Evolutionary conservation across 345 rosid species (phyloP).

Genomic region (Xanthoceras sorbifolium): DNA sequence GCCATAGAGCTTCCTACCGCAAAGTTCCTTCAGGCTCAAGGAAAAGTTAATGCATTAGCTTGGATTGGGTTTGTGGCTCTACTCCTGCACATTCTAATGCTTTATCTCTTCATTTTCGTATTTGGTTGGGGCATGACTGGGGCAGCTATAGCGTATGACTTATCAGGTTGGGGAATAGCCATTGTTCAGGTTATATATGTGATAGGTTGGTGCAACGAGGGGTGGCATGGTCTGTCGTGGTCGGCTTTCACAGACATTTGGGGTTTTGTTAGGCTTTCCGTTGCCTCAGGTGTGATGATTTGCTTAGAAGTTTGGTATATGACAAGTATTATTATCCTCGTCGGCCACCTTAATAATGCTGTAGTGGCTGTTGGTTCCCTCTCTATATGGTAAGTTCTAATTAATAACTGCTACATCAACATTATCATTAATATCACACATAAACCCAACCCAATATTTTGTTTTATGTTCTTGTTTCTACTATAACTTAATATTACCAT

Average conservation of each 20-base stretch:
- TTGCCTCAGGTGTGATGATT: constrained; percentile 81
- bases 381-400: constrained; percentile 65
- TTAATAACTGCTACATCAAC: no score
- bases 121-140: constrained; percentile 56
- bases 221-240: constrained; percentile 67
- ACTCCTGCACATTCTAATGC: constrained; percentile 38
- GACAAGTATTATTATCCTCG: constrained; percentile 72
- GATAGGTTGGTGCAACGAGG: constrained; percentile 60
- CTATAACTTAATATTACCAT: no score
- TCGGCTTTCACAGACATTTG: constrained; percentile 66
- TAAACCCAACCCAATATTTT: no score
- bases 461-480: no score
- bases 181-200: constrained; percentile 55
- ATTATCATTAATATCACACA: no score
- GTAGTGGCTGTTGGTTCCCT: constrained; percentile 73
- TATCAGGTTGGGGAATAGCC: constrained; percentile 49
- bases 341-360: constrained; percentile 68
- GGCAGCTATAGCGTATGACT: constrained; percentile 65
- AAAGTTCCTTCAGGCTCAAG: constrained; percentile 81
- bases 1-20: constrained; percentile 62
- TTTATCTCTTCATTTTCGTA: constrained; percentile 48
- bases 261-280: constrained; percentile 72
- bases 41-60: constrained; percentile 57
- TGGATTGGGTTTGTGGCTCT: constrained; percentile 58
- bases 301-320: constrained; percentile 85